Percentiles rank a stretch among this genome's conserved stretches.
Evolutionary conservation across 495 filamentous ascomycete species (phyloP).

Genomic region (Hypoxylon subgilvum): DNA sequence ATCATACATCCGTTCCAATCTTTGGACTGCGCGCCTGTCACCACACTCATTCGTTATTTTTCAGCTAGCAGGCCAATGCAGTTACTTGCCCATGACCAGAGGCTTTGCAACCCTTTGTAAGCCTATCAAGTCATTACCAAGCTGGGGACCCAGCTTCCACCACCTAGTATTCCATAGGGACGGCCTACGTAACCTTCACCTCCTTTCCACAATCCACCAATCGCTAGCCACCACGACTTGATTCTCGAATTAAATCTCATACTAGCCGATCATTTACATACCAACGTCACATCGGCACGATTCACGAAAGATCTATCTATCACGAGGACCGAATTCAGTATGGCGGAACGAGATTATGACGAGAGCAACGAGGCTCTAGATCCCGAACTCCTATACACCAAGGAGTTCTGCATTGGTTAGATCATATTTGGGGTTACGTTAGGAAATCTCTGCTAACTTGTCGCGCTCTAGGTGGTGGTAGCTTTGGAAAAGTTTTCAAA

Average conservation of each 20-base stretch:
- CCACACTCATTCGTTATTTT: constrained; percentile 31
- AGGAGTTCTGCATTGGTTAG: constrained; percentile 91
- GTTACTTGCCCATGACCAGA: constrained; percentile 1
- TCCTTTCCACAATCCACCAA: constrained; percentile 28
- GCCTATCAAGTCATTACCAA: constrained; percentile 1
- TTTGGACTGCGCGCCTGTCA: constrained; percentile 1
- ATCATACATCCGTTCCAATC: constrained; percentile 20
- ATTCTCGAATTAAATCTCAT: background rate
- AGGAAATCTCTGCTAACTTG: constrained; percentile 19
- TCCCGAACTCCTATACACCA: constrained; percentile 87
- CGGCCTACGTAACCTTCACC: constrained; percentile 14
- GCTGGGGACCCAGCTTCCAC: background rate
- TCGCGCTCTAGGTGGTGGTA: constrained; percentile 68
- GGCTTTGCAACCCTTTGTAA: constrained; percentile 1
- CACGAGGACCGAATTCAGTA: constrained; percentile 37
- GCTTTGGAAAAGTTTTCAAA: constrained; percentile 96
- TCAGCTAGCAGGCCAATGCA: background rate
- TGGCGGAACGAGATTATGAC: constrained; percentile 54
- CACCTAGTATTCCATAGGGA: background rate
- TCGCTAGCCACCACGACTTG: constrained; percentile 18
- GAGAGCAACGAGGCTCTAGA: constrained; percentile 63
- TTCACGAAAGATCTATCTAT: constrained; percentile 29
- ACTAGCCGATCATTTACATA: constrained; percentile 2
- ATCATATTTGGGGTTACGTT: constrained; percentile 20
- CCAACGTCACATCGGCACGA: constrained; percentile 8